phyloP scores from a whole-genome alignment of 768 basidiomycete species.

The Tephrocybe sp. region DNA sequence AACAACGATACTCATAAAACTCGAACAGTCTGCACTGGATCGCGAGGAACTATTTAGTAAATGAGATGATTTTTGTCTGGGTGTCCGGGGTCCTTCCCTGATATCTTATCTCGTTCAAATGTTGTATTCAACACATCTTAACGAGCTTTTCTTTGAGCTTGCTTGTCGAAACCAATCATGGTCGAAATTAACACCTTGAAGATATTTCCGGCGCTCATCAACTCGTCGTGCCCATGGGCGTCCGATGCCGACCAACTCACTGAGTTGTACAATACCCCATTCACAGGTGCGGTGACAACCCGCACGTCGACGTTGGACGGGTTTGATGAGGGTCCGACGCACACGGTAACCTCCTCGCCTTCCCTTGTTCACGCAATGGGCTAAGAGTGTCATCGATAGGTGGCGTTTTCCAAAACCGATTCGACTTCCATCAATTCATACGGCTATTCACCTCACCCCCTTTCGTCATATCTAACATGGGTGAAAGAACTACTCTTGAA shows the following conservation, averaged over 20 bases:
- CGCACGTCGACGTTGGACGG: conserved; percentile 72
- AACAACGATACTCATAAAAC: conserved; percentile 96
- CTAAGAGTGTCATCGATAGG: conserved; percentile 35
- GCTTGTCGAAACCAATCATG: conserved; percentile 35
- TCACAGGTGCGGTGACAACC: conserved; percentile 79
- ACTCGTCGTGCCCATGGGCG: conserved; percentile 82
- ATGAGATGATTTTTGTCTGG: conserved; percentile 8
- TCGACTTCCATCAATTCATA: conserved; percentile 78
- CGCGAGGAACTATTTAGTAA: conserved; percentile 92
- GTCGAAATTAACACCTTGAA: conserved; percentile 53
- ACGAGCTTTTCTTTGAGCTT: no score
- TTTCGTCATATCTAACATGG: conserved; percentile 66
- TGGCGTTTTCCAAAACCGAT: conserved; percentile 50
- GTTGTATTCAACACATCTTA: conserved; percentile 3
- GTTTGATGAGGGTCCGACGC: conserved; percentile 60
- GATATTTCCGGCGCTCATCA: conserved; percentile 66
- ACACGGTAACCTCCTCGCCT: conserved; percentile 48
- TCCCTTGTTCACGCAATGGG: conserved; percentile 1
- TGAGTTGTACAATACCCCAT: conserved; percentile 60
- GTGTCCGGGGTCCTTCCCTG: conserved; percentile 17
- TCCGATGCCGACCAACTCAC: conserved; percentile 62
- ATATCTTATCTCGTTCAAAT: conserved; percentile 12
- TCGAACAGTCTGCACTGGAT: conserved; percentile 90
- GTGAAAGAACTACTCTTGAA: conserved; percentile 46
- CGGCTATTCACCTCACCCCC: conserved; percentile 80